Conservation (phyloP, 148 eudicot species). For the Gaultheria prostrata region DNA sequence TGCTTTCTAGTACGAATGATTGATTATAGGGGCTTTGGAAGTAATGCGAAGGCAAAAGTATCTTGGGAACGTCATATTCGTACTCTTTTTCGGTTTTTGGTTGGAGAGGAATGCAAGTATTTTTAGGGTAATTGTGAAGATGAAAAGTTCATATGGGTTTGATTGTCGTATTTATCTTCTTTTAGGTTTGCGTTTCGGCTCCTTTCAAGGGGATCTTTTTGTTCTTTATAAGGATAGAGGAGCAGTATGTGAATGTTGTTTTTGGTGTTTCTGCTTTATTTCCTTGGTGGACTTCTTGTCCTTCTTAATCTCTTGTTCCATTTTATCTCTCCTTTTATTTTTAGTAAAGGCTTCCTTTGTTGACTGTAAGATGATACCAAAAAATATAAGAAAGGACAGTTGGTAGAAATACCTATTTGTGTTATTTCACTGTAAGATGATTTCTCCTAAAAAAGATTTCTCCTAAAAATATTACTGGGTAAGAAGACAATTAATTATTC, state of each 20-base stretch:
- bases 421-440: too few species aligned
- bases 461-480: too few species aligned
- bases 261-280: background rate
- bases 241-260: too few species aligned
- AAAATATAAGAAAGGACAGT: too few species aligned
- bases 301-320: background rate
- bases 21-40: background rate
- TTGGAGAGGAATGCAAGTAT: background rate
- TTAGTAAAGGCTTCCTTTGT: background rate
- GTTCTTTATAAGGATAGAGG: too few species aligned
- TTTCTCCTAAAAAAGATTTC: too few species aligned
- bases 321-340: background rate
- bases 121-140: background rate
- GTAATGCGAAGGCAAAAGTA: background rate
- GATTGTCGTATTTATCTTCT: background rate
- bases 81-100: background rate
- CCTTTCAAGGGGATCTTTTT: too few species aligned
- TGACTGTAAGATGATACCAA: background rate
- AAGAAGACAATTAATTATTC: too few species aligned
- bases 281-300: background rate
- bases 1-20: background rate
- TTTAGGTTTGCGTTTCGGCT: background rate
- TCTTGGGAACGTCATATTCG: background rate
- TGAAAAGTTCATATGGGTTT: background rate
- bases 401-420: too few species aligned